Percentiles rank a stretch among this genome's conserved stretches.
These are phyloP conservation scores for Hemisphaericaspora subhashii DNA, from an alignment of 1,139 yeast genomes.

Conservation along the genomic window DNA sequence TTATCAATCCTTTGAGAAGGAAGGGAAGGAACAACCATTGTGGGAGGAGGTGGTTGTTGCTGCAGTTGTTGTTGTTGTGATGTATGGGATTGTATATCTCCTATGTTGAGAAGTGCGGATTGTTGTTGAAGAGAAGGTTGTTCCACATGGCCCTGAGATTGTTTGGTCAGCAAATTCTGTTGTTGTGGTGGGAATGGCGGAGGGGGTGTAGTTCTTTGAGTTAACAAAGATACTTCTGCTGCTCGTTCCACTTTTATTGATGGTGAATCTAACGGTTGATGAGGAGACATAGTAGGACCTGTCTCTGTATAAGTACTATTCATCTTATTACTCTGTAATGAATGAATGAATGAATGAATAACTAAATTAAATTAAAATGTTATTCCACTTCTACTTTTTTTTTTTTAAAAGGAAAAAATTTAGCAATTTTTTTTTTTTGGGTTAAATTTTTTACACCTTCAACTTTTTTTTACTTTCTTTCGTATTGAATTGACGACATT, in stretches of 20 bases:
- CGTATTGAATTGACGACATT: too few species aligned
- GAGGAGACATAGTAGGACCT: neutral
- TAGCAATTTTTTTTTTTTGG: conserved; percentile 1
- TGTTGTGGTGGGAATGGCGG: neutral
- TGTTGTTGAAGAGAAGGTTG: neutral
- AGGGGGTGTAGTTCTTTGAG: neutral
- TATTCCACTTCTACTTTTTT: too few species aligned
- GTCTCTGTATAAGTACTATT: neutral
- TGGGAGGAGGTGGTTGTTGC: neutral
- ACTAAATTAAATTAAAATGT: neutral
- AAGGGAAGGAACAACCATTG: conserved; percentile 5
- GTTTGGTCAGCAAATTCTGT: neutral
- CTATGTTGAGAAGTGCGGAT: neutral
- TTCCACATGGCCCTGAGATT: conserved; percentile 1
- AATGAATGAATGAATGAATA: neutral
- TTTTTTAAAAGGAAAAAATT: neutral
- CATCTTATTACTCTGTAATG: too few species aligned
- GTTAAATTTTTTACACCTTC: too few species aligned
- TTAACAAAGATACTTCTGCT: neutral
- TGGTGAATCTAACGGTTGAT: neutral
- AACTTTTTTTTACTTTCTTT: neutral
- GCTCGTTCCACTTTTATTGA: neutral
- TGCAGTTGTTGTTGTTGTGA: conserved; percentile 2
- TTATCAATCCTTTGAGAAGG: conserved; percentile 2
- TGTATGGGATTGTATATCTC: neutral